These are phyloP conservation scores for Kazachstania taianensis DNA, from an alignment of 805 yeast genomes.

Conservation along the genomic window DNA sequence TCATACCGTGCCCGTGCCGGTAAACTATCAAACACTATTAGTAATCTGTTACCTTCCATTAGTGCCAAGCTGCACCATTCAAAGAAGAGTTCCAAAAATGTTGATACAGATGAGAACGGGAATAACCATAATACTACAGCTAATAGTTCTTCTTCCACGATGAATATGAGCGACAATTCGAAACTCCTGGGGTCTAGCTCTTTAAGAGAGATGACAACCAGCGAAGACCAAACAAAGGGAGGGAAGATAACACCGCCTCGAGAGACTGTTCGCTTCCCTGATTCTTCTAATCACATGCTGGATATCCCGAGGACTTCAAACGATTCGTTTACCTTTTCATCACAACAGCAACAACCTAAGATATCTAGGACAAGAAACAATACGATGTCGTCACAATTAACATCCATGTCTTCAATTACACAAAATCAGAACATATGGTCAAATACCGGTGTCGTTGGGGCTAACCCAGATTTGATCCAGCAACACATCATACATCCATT, in stretches of 20 bases:
- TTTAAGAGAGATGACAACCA: background rate
- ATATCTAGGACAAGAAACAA: conserved; percentile 28
- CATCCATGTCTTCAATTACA: conserved; percentile 23
- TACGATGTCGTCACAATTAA: conserved; percentile 29
- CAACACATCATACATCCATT: conserved; percentile 12
- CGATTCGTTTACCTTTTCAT: conserved; percentile 22
- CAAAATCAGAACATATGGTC: conserved; percentile 21
- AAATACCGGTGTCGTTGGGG: conserved; percentile 12
- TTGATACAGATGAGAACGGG: conserved; percentile 5
- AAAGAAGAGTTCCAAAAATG: conserved; percentile 12
- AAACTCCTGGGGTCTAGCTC: background rate
- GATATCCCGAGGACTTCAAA: conserved; percentile 24
- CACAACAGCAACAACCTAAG: conserved; percentile 12
- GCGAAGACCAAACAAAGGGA: conserved; percentile 1
- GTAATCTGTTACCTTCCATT: conserved; percentile 28
- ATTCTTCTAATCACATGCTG: conserved; percentile 16
- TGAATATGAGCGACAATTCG: background rate
- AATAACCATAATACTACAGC: conserved; percentile 11
- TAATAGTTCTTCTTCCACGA: conserved; percentile 1
- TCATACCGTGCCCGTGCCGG: conserved; percentile 30
- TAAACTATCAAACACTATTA: conserved; percentile 29
- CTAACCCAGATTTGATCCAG: background rate
- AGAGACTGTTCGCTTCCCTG: conserved; percentile 22
- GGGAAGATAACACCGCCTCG: conserved; percentile 24
- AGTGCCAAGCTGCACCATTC: conserved; percentile 29